Base-by-base conservation (phyloP, 495 filamentous ascomycete genomes). In the Aspergillus saccharolyticus region DNA sequence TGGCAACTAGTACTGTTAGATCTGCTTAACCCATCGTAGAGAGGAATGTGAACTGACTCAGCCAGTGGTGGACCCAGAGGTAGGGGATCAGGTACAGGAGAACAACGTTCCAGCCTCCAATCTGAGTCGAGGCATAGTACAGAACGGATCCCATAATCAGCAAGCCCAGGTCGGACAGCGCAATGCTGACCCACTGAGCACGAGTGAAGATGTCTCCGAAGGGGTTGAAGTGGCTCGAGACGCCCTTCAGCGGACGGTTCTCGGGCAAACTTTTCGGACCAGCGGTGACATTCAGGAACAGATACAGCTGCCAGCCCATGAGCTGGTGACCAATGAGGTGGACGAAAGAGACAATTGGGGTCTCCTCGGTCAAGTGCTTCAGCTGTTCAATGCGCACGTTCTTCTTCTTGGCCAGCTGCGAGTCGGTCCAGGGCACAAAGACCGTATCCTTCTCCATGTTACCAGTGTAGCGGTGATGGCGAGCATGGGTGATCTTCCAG, bases 401-500 rank as follows among this genome's bases (percentile, higher is more conserved):
- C 33, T 73, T 52, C 53, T 70, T 70, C 43, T 54, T 54, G 17
- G 76, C 65, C 24, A 77, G 66, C 33, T 78, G 66, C 18, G 74
- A 62, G 5, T 74, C 69, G 1, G 75, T 79, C 54, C 70, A 65
- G 16, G 83, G 83, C 7, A 85, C 81, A 55, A 84, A 85, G 33
- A 79, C 82, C 46, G 78, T 81, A 55, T 85, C 83, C 63, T 78
- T 78, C 28, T 84, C 78, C 53, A 83, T 80, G 64, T 85, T 75
- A 17, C 77, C 80, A 18, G 82, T 83, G 56, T 78, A 79, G 54
- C 81, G 87, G 75, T 90, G 87, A 70, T 90, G 87, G 57, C 85
- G 83, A 62, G 81, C 80, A 59, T 90, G 87, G 53, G 84, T 86
- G 66, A 88, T 83, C 72, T 88, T 84, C 87, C 87, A 90, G 24